These are phyloP conservation scores for Neopestalotiopsis sp. DNA, from an alignment of 2,329 filamentous ascomycete genomes.

Conservation along the genomic window DNA sequence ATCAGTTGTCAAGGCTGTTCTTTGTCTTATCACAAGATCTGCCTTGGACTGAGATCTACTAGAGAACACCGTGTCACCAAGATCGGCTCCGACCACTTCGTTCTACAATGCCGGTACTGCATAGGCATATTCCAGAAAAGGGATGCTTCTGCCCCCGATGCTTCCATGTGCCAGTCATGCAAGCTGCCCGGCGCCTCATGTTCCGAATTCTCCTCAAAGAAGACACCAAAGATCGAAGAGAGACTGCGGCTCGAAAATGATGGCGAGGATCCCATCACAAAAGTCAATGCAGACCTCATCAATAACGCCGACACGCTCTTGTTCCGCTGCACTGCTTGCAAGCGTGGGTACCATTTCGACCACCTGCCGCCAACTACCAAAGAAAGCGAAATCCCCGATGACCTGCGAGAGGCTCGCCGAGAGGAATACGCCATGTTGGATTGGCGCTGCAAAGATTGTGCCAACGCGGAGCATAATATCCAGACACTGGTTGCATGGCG, in stretches of 20 bases:
- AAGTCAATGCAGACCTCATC: constrained; percentile 66
- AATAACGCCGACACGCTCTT: constrained; percentile 80
- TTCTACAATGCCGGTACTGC: constrained; percentile 90
- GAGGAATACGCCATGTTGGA: constrained; percentile 71
- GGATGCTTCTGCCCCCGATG: constrained; percentile 71
- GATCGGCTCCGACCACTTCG: constrained; percentile 74
- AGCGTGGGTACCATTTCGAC: constrained; percentile 80
- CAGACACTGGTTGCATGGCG: constrained; percentile 89
- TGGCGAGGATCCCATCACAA: constrained; percentile 76
- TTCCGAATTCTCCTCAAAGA: constrained; percentile 72
- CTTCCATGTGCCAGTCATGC: constrained; percentile 77
- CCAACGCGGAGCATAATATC: constrained; percentile 68
- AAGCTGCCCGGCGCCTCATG: constrained; percentile 71
- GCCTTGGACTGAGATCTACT: constrained; percentile 73
- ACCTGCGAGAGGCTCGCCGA: constrained; percentile 66
- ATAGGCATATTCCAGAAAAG: constrained; percentile 72
- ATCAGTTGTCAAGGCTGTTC: constrained; percentile 93
- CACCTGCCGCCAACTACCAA: constrained; percentile 68
- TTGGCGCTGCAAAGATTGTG: constrained; percentile 85
- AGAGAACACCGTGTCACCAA: constrained; percentile 94
- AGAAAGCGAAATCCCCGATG: constrained; percentile 45
- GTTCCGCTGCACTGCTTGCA: constrained; percentile 82
- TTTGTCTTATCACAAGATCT: constrained; percentile 80
- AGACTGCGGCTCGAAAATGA: constrained; percentile 79
- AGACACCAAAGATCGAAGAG: constrained; percentile 82